Base-by-base conservation (phyloP, 2,329 filamentous ascomycete genomes). In the Fonsecaea pedrosoi region DNA sequence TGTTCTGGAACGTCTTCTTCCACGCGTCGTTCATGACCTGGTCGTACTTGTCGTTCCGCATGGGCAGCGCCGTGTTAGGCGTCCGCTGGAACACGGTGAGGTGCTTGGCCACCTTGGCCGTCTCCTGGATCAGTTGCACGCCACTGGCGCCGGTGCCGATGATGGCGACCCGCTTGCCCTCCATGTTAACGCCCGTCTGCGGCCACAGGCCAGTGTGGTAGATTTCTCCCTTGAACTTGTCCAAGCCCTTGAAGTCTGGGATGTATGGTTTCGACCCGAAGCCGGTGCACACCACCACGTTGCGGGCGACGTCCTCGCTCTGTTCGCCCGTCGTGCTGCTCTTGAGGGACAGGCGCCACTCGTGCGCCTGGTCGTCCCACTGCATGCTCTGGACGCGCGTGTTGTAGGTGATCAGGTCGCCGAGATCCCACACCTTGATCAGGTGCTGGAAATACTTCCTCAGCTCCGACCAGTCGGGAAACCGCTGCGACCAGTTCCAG, bases 21-120 rank as follows among this genome's bases (percentile, higher is more conserved):
- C 61, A 63, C 1, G 18, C 40, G 15, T 54, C 21, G 35, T 57
- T 32, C 18, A 18, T 32, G 2, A n/a, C 35, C 18, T 54, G 21
- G 6, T 56, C 53, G 25, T 53, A 54, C 5, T n/a, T 9, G 4
- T 18, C 40, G n/a, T 30, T 37, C 18, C 42, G 25, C 25, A 58
- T n/a, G 35, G 30, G 50, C 18, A 34, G 32, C 18, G n/a, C 30
- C 53, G 13, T 50, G 35, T 42, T 66, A 0, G 86, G 85, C 2
- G 72, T 73, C 0, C 71, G 68, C 42, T 73, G 72, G 9, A 72
- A 40, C 3, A 73, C 66, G 34, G 61, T 67, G 1, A 73, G 64
- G 79, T 85, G 76, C 56, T 83, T 81, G 0, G 83, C 81, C 68
- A 76, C 84, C 40, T 67, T 62, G 3, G 60, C 64, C 8, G 67